phyloP scores from a whole-genome alignment of 805 yeast genomes.

The Wickerhamomyces ciferrii region DNA sequence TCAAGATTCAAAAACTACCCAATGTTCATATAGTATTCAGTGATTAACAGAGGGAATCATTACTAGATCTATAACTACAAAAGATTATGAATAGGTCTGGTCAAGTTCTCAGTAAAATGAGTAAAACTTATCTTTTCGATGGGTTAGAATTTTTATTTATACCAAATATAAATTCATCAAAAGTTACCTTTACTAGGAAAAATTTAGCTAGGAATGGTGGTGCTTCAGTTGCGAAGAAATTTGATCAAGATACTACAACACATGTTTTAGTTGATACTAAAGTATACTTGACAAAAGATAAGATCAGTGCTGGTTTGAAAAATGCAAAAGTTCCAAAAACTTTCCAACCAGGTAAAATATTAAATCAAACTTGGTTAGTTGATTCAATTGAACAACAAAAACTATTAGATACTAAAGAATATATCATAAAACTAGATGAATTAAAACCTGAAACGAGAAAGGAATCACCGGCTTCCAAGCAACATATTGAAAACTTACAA shows the following conservation, averaged over 20 bases:
- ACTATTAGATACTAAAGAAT: slow-evolving; percentile 2
- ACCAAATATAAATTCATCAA: slow-evolving; percentile 14
- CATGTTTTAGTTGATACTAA: slow-evolving; percentile 17
- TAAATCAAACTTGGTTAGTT: slow-evolving; percentile 17
- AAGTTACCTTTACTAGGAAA: slow-evolving; percentile 11
- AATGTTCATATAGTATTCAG: neutral
- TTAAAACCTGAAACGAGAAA: neutral
- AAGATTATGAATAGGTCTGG: too few relatives aligned
- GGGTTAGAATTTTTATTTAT: slow-evolving; percentile 13
- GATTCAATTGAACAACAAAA: slow-evolving; percentile 11
- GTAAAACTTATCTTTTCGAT: slow-evolving; percentile 5
- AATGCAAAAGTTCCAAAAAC: neutral
- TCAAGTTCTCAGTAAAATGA: neutral
- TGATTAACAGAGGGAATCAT: too few relatives aligned
- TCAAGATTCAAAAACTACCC: neutral
- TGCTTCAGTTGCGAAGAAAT: slow-evolving; percentile 8
- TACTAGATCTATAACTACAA: too few relatives aligned
- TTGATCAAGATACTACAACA: slow-evolving; percentile 6
- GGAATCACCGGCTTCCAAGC: too few relatives aligned
- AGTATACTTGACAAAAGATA: neutral
- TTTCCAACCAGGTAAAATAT: slow-evolving; percentile 1
- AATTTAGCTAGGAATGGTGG: slow-evolving; percentile 13
- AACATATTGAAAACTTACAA: too few relatives aligned
- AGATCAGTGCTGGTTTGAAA: neutral
- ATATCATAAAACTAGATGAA: slow-evolving; percentile 5